These are phyloP conservation scores for Colletotrichum cuscutae DNA, from an alignment of 2,329 filamentous ascomycete genomes.

Conservation along the genomic window DNA sequence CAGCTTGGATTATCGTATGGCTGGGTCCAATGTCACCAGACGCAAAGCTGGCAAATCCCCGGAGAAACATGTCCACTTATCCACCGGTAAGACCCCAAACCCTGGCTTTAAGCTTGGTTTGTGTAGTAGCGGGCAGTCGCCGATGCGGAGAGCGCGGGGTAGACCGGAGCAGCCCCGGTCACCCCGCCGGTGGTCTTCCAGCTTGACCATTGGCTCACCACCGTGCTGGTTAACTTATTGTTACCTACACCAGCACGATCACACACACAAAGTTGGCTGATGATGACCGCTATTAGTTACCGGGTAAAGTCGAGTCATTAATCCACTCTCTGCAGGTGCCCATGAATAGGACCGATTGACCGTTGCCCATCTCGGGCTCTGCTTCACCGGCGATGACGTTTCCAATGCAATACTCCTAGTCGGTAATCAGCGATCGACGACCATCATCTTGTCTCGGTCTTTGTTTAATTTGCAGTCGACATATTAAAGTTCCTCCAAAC, in stretches of 20 bases:
- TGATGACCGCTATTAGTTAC: neutral
- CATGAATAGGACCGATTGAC: slow-evolving; percentile 19
- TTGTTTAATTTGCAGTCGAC: neutral
- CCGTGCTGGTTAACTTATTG: neutral
- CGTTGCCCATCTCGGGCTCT: slow-evolving; percentile 6
- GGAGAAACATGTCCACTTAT: no score
- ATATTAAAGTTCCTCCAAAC: neutral
- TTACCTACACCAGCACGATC: neutral
- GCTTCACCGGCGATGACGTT: slow-evolving; percentile 7
- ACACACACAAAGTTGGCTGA: neutral
- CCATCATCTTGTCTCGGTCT: neutral
- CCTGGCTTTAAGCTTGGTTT: neutral
- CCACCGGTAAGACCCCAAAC: neutral
- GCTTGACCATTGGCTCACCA: neutral
- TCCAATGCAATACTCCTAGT: no score
- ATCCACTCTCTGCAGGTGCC: neutral
- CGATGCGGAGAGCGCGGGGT: no score
- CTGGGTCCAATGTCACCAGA: neutral
- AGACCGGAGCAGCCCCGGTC: no score
- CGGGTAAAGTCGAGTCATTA: slow-evolving; percentile 23
- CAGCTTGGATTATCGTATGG: neutral
- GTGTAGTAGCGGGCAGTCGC: neutral
- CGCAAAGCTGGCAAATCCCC: no score
- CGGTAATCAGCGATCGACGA: neutral
- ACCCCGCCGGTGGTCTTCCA: neutral